Evolutionary conservation across 768 basidiomycete species (phyloP).

Genomic region (Atractiella rhizophila): DNA sequence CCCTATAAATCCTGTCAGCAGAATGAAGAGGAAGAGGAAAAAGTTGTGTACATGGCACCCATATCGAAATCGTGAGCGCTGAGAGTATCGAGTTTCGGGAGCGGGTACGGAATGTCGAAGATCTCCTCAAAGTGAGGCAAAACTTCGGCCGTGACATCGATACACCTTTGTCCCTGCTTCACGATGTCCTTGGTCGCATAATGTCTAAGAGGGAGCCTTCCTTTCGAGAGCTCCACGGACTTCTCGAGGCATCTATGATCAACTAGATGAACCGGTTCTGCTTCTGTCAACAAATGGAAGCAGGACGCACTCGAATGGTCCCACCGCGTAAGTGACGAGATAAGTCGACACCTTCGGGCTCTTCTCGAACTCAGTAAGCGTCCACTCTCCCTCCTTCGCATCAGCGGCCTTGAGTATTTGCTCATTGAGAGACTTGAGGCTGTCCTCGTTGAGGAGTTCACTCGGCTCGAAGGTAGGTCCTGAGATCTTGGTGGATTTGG

Average conservation of each 20-base stretch:
- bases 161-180: constrained; percentile 54
- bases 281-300: too few species aligned
- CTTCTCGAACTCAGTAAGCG: constrained; percentile 50
- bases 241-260: too few species aligned
- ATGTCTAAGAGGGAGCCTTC: constrained; percentile 57
- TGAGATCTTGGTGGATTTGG: constrained; percentile 32
- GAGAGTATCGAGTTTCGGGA: constrained; percentile 83
- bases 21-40: background rate
- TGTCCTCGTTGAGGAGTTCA: constrained; percentile 16
- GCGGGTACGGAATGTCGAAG: constrained; percentile 73
- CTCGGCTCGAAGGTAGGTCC: constrained; percentile 27
- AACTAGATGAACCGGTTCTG: too few species aligned
- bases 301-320: constrained; percentile 42
- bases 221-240: constrained; percentile 56
- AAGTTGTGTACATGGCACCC: constrained; percentile 37
- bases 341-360: constrained; percentile 31
- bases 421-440: constrained; percentile 27
- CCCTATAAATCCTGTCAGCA: constrained; percentile 29
- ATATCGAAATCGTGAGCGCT: constrained; percentile 76
- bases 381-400: constrained; percentile 31
- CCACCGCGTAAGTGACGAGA: constrained; percentile 22
- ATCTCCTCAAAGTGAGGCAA: constrained; percentile 76
- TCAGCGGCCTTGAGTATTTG: constrained; percentile 22
- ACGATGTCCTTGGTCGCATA: constrained; percentile 65
- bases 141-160: constrained; percentile 56